Evolutionary conservation across 805 yeast genomes (phyloP).

Genomic region (Candida ovalis): DNA sequence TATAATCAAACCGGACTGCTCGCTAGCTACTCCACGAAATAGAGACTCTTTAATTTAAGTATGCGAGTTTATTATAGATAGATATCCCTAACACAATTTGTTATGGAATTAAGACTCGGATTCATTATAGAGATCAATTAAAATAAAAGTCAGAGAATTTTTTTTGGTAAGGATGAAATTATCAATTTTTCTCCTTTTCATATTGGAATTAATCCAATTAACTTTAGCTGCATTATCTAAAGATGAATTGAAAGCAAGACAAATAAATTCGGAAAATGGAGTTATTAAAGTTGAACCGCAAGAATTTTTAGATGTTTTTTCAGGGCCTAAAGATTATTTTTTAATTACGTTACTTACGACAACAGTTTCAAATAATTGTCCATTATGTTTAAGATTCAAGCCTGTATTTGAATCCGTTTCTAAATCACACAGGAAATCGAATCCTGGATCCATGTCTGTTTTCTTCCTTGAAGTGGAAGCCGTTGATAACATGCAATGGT

Average conservation of each 20-base stretch:
- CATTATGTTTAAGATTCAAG: slow-evolving; percentile 42
- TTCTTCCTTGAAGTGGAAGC: slow-evolving; percentile 53
- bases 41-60: too few species aligned
- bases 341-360: slow-evolving; percentile 54
- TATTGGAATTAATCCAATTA: background rate
- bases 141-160: too few species aligned
- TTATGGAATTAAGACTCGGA: too few species aligned
- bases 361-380: slow-evolving; percentile 40
- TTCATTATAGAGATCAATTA: too few species aligned
- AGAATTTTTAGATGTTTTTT: slow-evolving; percentile 36
- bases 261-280: slow-evolving; percentile 26
- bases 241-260: slow-evolving; percentile 13
- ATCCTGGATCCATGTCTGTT: slow-evolving; percentile 37
- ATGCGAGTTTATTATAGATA: too few species aligned
- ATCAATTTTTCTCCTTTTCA: background rate
- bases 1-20: too few species aligned
- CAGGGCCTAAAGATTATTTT: slow-evolving; percentile 50
- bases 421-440: slow-evolving; percentile 39
- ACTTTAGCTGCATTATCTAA: slow-evolving; percentile 13
- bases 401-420: slow-evolving; percentile 40
- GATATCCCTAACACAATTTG: too few species aligned
- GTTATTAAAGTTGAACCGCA: slow-evolving; percentile 41
- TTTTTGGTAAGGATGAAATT: background rate
- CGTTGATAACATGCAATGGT: slow-evolving; percentile 37
- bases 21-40: too few species aligned